Percentiles rank a stretch among this genome's conserved stretches.
phyloP scores from a whole-genome alignment of 257 asterid genomes.

The Catharanthus roseus region DNA sequence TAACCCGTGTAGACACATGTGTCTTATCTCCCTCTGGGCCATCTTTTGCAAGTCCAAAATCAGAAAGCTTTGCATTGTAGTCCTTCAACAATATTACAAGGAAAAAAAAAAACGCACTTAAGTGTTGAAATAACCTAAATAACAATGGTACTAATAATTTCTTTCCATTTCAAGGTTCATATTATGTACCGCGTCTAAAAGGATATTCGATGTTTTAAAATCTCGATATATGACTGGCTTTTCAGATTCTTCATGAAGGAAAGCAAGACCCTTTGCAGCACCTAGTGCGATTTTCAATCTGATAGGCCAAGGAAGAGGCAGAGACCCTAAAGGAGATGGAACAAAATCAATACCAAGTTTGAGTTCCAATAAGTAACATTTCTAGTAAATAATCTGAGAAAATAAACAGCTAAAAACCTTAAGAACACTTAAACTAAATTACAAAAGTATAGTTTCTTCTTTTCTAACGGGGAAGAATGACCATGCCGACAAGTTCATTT shows the following conservation, averaged over 20 bases:
- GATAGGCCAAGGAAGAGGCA: conserved; percentile 69
- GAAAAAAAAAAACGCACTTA: conserved; percentile 16
- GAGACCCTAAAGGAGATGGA: conserved; percentile 38
- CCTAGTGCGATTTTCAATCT: conserved; percentile 69
- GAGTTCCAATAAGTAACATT: not conserved
- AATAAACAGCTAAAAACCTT: not conserved
- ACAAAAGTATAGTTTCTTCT: not conserved
- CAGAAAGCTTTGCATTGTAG: conserved; percentile 77
- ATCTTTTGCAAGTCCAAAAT: conserved; percentile 84
- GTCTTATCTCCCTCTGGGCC: conserved; percentile 82
- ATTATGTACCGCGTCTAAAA: conserved; percentile 50
- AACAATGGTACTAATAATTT: not conserved
- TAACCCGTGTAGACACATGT: conserved; percentile 76
- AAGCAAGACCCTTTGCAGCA: conserved; percentile 84
- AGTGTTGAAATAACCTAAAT: conserved; percentile 4
- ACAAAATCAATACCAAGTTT: conserved; percentile 1
- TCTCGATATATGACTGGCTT: conserved; percentile 70
- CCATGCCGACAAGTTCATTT: not conserved
- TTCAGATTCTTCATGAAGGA: conserved; percentile 81
- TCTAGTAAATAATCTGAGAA: not conserved
- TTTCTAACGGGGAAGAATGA: not conserved
- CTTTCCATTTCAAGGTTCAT: conserved; percentile 18
- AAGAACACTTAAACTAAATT: not conserved
- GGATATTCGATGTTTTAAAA: conserved; percentile 65
- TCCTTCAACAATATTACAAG: conserved; percentile 43